Evolutionary conservation across 495 filamentous ascomycete species (phyloP).

Genomic region (Chlorociboria aeruginascens): DNA sequence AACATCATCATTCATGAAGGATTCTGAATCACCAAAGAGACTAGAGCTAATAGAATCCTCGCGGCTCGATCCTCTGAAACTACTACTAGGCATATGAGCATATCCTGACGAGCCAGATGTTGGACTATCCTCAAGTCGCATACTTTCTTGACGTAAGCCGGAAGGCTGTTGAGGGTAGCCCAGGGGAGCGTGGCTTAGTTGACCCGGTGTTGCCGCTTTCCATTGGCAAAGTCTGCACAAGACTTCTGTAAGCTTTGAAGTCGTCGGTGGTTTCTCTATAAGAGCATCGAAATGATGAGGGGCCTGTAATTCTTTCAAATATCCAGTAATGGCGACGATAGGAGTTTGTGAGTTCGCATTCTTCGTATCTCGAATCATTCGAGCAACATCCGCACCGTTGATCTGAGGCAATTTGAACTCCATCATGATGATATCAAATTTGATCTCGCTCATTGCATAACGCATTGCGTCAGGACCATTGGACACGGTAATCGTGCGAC

Average conservation of each 20-base stretch:
- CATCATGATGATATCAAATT: constrained; percentile 96
- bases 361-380: constrained; percentile 93
- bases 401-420: constrained; percentile 92
- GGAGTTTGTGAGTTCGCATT: constrained; percentile 91
- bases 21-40: constrained; percentile 75
- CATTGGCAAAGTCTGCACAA: constrained; percentile 79
- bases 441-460: constrained; percentile 85
- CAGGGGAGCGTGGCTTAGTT: constrained; percentile 27
- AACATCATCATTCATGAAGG: constrained; percentile 63
- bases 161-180: constrained; percentile 49
- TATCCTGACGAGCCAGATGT: constrained; percentile 73
- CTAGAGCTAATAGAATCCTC: constrained; percentile 82
- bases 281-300: constrained; percentile 90
- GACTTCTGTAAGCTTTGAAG: constrained; percentile 76
- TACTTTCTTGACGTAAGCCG: constrained; percentile 45
- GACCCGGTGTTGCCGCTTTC: constrained; percentile 59
- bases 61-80: constrained; percentile 63
- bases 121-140: constrained; percentile 65
- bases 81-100: constrained; percentile 51
- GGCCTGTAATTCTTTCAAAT: constrained; percentile 87
- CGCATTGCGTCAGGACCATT: constrained; percentile 85
- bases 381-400: constrained; percentile 86
- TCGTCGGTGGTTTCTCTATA: constrained; percentile 90
- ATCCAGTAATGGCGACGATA: constrained; percentile 94
- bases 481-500: constrained; percentile 82